These are phyloP conservation scores for Ananas comosus DNA, from an alignment of 176 grass and related monocot genomes.

Conservation along the genomic window DNA sequence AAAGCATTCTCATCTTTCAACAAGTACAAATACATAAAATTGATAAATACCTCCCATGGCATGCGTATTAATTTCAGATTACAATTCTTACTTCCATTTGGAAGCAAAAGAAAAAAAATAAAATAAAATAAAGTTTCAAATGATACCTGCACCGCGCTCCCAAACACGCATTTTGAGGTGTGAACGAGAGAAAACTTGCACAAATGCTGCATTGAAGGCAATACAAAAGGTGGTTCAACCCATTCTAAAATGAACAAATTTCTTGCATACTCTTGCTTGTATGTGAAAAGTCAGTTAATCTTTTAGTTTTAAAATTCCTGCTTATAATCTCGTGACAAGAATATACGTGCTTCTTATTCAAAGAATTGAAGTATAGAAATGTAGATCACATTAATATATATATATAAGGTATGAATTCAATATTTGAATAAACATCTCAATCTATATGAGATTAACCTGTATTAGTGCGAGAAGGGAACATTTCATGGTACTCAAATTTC, in stretches of 20 bases:
- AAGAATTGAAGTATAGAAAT: neutral
- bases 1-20: neutral
- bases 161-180: constrained; percentile 99
- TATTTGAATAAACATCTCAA: neutral
- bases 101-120: neutral
- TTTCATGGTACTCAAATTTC: constrained; percentile 97
- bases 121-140: constrained; percentile 12
- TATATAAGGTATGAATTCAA: neutral
- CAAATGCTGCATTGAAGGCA: constrained; percentile 61
- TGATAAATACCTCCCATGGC: neutral
- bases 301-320: neutral
- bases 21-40: neutral
- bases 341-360: neutral
- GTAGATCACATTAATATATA: neutral
- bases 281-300: too few relatives aligned
- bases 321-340: neutral
- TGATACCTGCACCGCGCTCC: constrained; percentile 90
- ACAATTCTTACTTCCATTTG: neutral
- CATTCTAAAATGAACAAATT: neutral
- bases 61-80: neutral
- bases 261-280: too few relatives aligned
- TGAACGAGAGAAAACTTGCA: constrained; percentile 73
- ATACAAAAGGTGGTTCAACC: neutral
- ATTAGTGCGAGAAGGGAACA: constrained; percentile 93
- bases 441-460: constrained; percentile 42